phyloP scores from a whole-genome alignment of 2,329 filamentous ascomycete species.

The Ceratocystis alfenasii region DNA sequence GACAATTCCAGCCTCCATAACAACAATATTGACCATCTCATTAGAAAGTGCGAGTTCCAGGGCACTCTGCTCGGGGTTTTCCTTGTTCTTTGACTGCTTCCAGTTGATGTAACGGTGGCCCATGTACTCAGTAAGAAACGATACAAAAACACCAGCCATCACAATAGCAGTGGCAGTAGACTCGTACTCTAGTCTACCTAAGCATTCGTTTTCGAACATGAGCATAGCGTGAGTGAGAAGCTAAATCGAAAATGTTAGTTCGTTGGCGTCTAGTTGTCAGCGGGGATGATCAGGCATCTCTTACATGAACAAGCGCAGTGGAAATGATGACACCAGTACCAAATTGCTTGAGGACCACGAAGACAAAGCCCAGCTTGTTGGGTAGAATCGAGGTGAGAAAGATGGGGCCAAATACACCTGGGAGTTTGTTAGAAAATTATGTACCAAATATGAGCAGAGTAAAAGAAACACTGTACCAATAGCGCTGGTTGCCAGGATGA shows the following conservation, averaged over 20 bases:
- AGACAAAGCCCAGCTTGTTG: slow-evolving; percentile 37
- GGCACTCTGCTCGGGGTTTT: slow-evolving; percentile 26
- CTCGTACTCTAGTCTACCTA: slow-evolving; percentile 56
- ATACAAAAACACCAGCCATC: slow-evolving; percentile 62
- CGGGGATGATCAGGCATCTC: slow-evolving; percentile 24
- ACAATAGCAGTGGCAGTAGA: slow-evolving; percentile 56
- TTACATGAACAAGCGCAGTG: slow-evolving; percentile 56
- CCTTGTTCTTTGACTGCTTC: slow-evolving; percentile 28
- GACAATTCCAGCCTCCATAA: slow-evolving; percentile 61
- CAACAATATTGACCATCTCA: slow-evolving; percentile 49
- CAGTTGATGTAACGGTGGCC: slow-evolving; percentile 45
- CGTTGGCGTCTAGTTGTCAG: background rate
- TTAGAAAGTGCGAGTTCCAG: slow-evolving; percentile 27
- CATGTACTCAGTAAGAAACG: slow-evolving; percentile 58
- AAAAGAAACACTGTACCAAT: slow-evolving; percentile 37
- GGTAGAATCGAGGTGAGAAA: slow-evolving; percentile 47
- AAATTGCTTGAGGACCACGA: slow-evolving; percentile 59
- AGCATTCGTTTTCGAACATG: slow-evolving; percentile 60
- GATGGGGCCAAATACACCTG: slow-evolving; percentile 54
- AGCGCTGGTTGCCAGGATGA: slow-evolving; percentile 54
- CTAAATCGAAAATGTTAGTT: slow-evolving; percentile 31
- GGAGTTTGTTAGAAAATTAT: slow-evolving; percentile 15
- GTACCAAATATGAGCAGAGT: background rate
- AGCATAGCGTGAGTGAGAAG: slow-evolving; percentile 60
- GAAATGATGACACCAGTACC: slow-evolving; percentile 62